These are phyloP conservation scores for Cercospora zeina DNA, from an alignment of 2,329 filamentous ascomycete species.

Conservation along the genomic window DNA sequence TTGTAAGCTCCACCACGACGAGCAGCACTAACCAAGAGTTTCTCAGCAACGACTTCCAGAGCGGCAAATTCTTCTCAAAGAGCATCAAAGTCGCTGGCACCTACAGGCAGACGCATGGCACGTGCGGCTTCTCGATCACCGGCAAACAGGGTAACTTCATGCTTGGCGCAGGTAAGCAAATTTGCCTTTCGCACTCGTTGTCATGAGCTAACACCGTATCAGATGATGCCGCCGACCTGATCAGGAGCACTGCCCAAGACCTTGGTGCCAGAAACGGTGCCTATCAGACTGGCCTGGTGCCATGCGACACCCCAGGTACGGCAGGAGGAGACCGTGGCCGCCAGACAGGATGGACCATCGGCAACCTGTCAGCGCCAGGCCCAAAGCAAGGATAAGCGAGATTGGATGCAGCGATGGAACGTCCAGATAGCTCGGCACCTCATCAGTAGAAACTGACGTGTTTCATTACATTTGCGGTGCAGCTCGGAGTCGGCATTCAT, in stretches of 20 bases:
- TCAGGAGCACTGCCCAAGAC: neutral
- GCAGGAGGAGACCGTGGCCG: constrained; percentile 9
- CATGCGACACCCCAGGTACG: constrained; percentile 13
- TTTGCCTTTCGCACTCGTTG: neutral
- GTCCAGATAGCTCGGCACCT: too few species aligned
- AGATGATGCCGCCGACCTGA: constrained; percentile 1
- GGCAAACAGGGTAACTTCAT: constrained; percentile 7
- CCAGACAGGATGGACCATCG: constrained; percentile 11
- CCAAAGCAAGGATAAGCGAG: constrained; percentile 7
- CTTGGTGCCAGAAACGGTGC: constrained; percentile 7
- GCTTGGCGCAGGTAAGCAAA: constrained; percentile 4
- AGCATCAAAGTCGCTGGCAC: constrained; percentile 3
- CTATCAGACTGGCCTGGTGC: constrained; percentile 12
- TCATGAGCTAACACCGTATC: neutral
- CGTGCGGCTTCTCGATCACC: constrained; percentile 6
- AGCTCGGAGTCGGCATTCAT: too few species aligned
- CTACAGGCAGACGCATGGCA: constrained; percentile 4
- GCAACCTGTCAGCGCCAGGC: constrained; percentile 11
- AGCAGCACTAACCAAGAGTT: neutral
- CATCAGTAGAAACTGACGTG: too few species aligned
- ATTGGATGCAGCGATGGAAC: neutral
- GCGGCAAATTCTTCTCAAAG: neutral
- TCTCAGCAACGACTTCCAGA: constrained; percentile 9
- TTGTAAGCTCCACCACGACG: neutral
- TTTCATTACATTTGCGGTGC: too few species aligned